A percentile compares a stretch with the other conserved stretches of the same genome.
phyloP scores from a whole-genome alignment of 257 asterid species.

The Apocynum venetum region DNA sequence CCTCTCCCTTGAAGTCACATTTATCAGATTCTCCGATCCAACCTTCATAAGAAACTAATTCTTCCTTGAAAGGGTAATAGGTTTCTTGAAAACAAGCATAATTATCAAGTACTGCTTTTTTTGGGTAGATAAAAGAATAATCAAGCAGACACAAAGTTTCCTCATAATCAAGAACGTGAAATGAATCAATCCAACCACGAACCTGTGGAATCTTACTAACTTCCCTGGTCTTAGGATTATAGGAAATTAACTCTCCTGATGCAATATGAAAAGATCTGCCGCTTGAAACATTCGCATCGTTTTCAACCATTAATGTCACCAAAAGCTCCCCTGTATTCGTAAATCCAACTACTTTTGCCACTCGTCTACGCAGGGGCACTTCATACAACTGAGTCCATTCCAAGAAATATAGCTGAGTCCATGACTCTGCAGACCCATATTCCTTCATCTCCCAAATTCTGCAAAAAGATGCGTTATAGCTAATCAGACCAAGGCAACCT shows the following conservation, averaged over 20 bases:
- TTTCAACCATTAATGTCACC: neutral
- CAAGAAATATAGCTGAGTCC: neutral
- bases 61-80: neutral
- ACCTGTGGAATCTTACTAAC: neutral
- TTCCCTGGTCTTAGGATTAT: neutral
- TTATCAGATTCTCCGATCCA: no score
- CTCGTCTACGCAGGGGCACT: neutral
- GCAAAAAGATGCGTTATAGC: neutral
- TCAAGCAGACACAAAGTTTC: neutral
- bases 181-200: neutral
- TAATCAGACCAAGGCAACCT: neutral
- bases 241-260: neutral
- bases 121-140: neutral
- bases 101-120: neutral
- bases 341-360: constrained; percentile 1
- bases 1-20: neutral
- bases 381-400: neutral
- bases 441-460: neutral
- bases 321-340: neutral
- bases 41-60: neutral
- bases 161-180: neutral
- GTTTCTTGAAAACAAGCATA: neutral
- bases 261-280: neutral
- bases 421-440: neutral
- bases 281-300: neutral